Conservation (phyloP, 2,329 filamentous ascomycete species). For the Sarocladium kiliense region DNA sequence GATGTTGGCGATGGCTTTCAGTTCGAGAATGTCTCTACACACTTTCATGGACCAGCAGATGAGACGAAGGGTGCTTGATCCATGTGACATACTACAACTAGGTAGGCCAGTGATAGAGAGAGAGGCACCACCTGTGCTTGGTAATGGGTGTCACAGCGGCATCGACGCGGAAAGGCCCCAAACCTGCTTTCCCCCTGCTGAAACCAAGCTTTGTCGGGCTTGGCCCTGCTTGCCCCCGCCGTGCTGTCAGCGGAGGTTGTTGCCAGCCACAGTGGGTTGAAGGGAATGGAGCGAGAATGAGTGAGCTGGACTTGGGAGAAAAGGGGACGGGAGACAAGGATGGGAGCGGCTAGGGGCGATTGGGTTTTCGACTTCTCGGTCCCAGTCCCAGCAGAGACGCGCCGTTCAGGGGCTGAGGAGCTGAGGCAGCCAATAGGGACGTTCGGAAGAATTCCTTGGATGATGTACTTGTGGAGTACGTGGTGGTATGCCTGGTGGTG, state of each 20-base stretch:
- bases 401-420: constrained; percentile 6
- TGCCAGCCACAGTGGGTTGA: background rate
- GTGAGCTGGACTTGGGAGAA: no score
- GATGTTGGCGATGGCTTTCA: background rate
- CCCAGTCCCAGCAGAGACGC: background rate
- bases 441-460: constrained; percentile 2
- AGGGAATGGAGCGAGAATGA: no score
- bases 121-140: no score
- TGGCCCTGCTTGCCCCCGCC: background rate
- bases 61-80: background rate
- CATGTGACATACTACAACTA: no score
- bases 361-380: background rate
- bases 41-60: background rate
- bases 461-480: background rate
- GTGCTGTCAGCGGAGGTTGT: background rate
- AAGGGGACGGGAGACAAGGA: no score
- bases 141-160: no score
- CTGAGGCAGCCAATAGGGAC: background rate
- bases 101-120: no score
- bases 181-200: constrained; percentile 6
- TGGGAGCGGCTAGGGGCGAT: background rate
- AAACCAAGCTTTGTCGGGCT: constrained; percentile 1
- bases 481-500: background rate
- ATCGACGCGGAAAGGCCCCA: background rate
- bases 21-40: background rate